A percentile compares a stretch with the other conserved stretches of the same genome.
Evolutionary conservation across 2,329 filamentous ascomycete genomes (phyloP).

Genomic region (Keithomyces neogunnii): DNA sequence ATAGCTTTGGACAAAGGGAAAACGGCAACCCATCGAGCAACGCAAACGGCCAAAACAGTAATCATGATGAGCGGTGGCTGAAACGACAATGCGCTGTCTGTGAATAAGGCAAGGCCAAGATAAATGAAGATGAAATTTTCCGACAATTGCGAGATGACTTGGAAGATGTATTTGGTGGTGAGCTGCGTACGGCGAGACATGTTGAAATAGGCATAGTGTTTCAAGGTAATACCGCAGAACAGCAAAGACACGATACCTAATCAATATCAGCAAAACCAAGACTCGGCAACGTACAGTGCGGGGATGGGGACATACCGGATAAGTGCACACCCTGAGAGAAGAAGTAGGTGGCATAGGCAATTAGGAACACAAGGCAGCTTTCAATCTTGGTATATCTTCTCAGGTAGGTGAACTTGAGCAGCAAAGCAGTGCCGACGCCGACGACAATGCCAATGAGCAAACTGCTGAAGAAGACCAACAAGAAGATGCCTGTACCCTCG

Average conservation of each 20-base stretch:
- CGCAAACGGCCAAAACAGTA: constrained; percentile 83
- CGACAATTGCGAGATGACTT: constrained; percentile 85
- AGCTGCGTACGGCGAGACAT: constrained; percentile 97
- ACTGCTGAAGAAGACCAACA: constrained; percentile 93
- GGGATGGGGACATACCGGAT: constrained; percentile 59
- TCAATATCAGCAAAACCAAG: neutral
- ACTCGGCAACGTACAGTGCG: neutral
- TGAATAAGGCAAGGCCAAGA: constrained; percentile 88
- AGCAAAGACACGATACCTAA: constrained; percentile 88
- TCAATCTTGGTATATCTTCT: constrained; percentile 92
- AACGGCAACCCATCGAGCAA: constrained; percentile 85
- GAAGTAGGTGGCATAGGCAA: constrained; percentile 95
- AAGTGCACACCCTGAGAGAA: constrained; percentile 93
- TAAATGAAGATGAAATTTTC: constrained; percentile 99
- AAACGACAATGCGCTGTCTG: constrained; percentile 78
- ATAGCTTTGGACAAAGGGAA: constrained; percentile 86
- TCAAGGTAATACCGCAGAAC: constrained; percentile 96
- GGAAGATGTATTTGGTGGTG: constrained; percentile 96
- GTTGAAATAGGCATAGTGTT: constrained; percentile 99
- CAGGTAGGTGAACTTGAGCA: constrained; percentile 91
- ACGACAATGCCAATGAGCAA: constrained; percentile 81
- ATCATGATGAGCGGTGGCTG: constrained; percentile 94
- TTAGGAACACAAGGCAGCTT: constrained; percentile 86
- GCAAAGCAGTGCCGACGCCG: constrained; percentile 77
- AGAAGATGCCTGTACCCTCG: constrained; percentile 87